phyloP scores from a whole-genome alignment of 257 asterid species.

The Nicotiana knightiana region DNA sequence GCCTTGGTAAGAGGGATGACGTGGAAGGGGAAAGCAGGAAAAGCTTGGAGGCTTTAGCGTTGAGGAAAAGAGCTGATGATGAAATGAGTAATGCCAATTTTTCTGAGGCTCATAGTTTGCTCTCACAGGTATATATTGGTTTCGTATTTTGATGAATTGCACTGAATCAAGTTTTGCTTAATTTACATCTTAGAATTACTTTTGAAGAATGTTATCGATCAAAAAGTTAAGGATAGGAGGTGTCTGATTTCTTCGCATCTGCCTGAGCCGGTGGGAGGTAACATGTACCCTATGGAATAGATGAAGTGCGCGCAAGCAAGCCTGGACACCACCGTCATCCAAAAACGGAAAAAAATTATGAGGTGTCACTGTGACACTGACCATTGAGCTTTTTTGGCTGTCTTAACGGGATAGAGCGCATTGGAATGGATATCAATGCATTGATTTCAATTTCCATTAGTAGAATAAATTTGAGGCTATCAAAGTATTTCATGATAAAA shows the following conservation, averaged over 20 bases:
- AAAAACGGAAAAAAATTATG: too few relatives aligned
- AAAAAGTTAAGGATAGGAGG: neutral
- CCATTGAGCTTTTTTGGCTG: neutral
- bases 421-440: neutral
- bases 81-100: slow-evolving; percentile 48
- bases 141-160: neutral
- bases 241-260: too few relatives aligned
- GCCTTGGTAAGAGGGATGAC: slow-evolving; percentile 25
- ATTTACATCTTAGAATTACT: neutral
- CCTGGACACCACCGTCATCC: too few relatives aligned
- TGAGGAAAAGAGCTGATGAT: slow-evolving; percentile 77
- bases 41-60: slow-evolving; percentile 76
- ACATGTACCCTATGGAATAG: too few relatives aligned
- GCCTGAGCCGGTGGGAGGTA: too few relatives aligned
- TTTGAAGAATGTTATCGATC: neutral
- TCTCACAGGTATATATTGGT: slow-evolving; percentile 52
- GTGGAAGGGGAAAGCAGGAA: slow-evolving; percentile 18
- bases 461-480: neutral
- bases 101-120: slow-evolving; percentile 42
- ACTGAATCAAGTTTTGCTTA: neutral
- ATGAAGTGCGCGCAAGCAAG: too few relatives aligned
- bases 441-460: neutral
- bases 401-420: neutral
- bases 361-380: neutral
- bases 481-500: neutral